Evolutionary conservation across 371 early-diverging fungal species (phyloP), one percentile per base, ranked within the genome.

Genomic region (Rhizopus arrhizus): DNA sequence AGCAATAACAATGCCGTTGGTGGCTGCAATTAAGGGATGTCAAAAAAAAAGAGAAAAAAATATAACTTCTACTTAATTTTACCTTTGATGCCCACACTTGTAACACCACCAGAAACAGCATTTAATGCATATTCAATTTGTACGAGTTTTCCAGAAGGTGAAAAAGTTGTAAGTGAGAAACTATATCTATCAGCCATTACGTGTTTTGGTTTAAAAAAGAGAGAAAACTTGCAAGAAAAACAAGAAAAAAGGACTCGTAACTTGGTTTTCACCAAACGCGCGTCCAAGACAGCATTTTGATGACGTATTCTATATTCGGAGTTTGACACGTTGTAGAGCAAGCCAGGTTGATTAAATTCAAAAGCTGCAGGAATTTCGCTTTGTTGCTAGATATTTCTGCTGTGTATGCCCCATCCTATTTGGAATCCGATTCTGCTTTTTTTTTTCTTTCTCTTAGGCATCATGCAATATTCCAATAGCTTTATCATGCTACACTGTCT

Each of bases 61-160:
- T 9, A n/a, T 45, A 8, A 2, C 28, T 11, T 11, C 36, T 16
- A 3, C 33, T 31, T 32, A 10, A 29, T 36, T 50, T 13, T 84
- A 94, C 95, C 95, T 88, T 96, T 97, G 80, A 99, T 96, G 46
- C 98, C 99, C 60, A 99, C 92, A 68, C 91, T 89, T 10, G 99
- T 99, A 40, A 93, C 90, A 65, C 99, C 99, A 64, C 91, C 89
- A 58, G 89, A 84, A 13, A 99, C 99, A 22, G 97, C 96, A 60
- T 91, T 95, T 62, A 98, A 85, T 1, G 99, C 99, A 81, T 99
- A 93, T 81, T 98, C 98, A 65, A 99, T 97, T 84, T 99, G 99
- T 38, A 94, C 94, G 56, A 99, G 91, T 81, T 99, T 97, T 65
- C 99, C 99, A 43, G 96, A 95, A n/a, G 98, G 96, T 62, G 99